A percentile compares a stretch with the other conserved stretches of the same genome.
Evolutionary conservation across 768 basidiomycete genomes (phyloP).

Genomic region (Mycena vitilis): DNA sequence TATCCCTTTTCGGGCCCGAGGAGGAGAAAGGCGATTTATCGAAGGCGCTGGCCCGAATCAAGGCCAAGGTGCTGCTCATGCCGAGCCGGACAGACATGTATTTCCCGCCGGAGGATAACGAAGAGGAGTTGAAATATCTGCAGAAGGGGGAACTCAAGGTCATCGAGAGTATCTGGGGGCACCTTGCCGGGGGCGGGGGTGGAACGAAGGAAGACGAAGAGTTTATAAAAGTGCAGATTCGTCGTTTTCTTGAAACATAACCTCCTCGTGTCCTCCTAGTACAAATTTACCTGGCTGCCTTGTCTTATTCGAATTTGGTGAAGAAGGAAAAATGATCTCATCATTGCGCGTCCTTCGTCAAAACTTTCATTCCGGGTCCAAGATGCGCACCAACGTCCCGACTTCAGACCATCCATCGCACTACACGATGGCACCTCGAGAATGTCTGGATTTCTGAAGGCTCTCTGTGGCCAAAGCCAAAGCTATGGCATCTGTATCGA

Average conservation of each 20-base stretch:
- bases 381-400: too few species aligned
- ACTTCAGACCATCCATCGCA: too few species aligned
- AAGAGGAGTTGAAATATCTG: conserved; percentile 30
- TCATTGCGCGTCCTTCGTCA: too few species aligned
- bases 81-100: conserved; percentile 31
- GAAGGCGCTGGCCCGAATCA: conserved; percentile 30
- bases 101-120: conserved; percentile 34
- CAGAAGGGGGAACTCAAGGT: conserved; percentile 30
- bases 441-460: too few species aligned
- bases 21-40: conserved; percentile 31
- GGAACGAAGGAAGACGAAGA: conserved; percentile 31
- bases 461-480: too few species aligned
- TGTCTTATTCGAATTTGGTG: too few species aligned
- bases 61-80: conserved; percentile 31
- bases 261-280: too few species aligned
- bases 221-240: conserved; percentile 29
- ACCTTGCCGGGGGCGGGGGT: conserved; percentile 30
- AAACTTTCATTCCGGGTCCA: too few species aligned
- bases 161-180: conserved; percentile 36
- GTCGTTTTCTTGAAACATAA: conserved; percentile 6
- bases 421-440: too few species aligned
- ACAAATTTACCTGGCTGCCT: too few species aligned
- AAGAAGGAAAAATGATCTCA: too few species aligned
- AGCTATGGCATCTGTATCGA: too few species aligned
- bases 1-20: conserved; percentile 29